Evolutionary conservation across 345 rosid species (phyloP), one percentile per base, ranked within the genome.

Genomic region (Linum trigynum): DNA sequence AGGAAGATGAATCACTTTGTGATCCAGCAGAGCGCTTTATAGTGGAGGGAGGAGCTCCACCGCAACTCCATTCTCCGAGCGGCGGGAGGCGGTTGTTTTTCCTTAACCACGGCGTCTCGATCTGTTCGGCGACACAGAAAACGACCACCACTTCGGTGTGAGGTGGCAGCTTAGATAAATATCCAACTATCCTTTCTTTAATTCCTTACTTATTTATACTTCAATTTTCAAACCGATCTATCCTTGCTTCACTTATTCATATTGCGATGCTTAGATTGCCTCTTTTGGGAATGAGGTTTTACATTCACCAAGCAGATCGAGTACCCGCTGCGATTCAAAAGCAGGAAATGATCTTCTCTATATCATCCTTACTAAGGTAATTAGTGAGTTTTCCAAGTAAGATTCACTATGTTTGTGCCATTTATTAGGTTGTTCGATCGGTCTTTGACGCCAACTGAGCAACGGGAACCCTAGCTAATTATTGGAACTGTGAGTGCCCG

Each of bases 21-120:
- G 76, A 75, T 81, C 72, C 87, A 81, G 67, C 83, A 77, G 63
- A 82, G 43, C 69, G 68, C 76, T 5, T 81, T 83, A 63, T 72
- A 78, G 38, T 66, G 94, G 84, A 61, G 95, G 82, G 77, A 78
- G 77, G 61, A 68, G 79, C 65, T 73, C 81, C 17, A 70, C 68
- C 35, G 59, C 78, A 7, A 23, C 32, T 23, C 32, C 32, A 23
- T 23, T 23, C n/a, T 72, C 76, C 50, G 86, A 82, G 32, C 73
- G 72, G 36, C 71, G 79, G 59, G 80, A 82, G 73, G 36, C 83
- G 57, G 80, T 90, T 62, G 81, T 83, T 72, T 86, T 90, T 39
- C 97, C 97, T 12, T 82, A 82, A 58, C 97, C 97, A 0, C 87
- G 90, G 16, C 95, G 97, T 57, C 42, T 86, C 17, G 82, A 82